phyloP scores from a whole-genome alignment of 257 asterid genomes.

The Solanum etuberosum region DNA sequence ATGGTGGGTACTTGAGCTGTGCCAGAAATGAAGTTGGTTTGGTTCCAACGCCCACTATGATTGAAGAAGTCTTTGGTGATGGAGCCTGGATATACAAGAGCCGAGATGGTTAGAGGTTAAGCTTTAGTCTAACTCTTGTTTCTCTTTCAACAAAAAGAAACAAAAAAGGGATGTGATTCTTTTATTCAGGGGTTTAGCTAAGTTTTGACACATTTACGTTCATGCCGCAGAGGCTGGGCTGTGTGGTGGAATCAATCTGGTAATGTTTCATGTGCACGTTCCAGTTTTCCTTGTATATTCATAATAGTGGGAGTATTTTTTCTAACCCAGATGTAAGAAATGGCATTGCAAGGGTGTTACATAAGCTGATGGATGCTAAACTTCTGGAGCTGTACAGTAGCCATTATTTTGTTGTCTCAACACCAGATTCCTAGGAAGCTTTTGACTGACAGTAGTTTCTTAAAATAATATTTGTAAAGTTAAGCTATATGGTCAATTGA shows the following conservation, averaged over 20 bases:
- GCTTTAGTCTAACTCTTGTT: not conserved
- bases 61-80: constrained; percentile 43
- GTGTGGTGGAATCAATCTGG: not conserved
- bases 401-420: not conserved
- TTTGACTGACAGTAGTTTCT: not conserved
- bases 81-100: constrained; percentile 19
- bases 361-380: not conserved
- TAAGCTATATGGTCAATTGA: not conserved
- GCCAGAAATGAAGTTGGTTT: constrained; percentile 24
- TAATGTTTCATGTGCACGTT: not conserved
- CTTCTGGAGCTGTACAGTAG: constrained; percentile 1
- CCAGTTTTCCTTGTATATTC: not conserved
- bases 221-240: not conserved
- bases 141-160: not conserved
- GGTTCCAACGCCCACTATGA: constrained; percentile 30
- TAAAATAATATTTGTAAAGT: not conserved
- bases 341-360: not conserved
- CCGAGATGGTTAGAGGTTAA: constrained; percentile 7
- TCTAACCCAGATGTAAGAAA: not conserved
- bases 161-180: not conserved
- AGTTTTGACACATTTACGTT: not conserved
- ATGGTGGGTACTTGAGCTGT: constrained; percentile 14
- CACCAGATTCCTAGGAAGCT: not conserved
- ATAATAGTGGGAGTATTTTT: not conserved
- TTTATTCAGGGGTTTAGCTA: not conserved